Evolutionary conservation across 345 rosid genomes (phyloP).

Genomic region (Carallia pectinifolia): DNA sequence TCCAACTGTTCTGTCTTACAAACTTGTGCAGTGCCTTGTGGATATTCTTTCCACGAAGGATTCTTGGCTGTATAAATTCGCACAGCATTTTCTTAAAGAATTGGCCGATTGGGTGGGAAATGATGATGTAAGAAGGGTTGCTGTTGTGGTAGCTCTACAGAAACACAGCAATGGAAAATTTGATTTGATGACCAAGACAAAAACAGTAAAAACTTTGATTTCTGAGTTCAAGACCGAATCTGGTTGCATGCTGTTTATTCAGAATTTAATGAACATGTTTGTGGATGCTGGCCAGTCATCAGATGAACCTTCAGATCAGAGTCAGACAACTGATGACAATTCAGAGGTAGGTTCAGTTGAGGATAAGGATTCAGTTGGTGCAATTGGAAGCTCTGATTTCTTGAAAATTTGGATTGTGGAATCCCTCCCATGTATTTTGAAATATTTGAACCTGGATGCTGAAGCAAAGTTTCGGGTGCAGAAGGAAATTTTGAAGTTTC

Average conservation of each 20-base stretch:
- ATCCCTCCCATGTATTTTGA: slow-evolving; percentile 73
- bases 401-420: slow-evolving; percentile 89
- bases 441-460: slow-evolving; percentile 61
- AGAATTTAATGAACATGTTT: slow-evolving; percentile 71
- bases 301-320: slow-evolving; percentile 95
- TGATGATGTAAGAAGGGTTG: slow-evolving; percentile 80
- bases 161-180: slow-evolving; percentile 91
- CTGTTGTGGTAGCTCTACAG: slow-evolving; percentile 76
- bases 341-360: slow-evolving; percentile 80
- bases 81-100: slow-evolving; percentile 68
- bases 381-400: slow-evolving; percentile 58
- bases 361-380: slow-evolving; percentile 65
- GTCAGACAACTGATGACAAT: slow-evolving; percentile 98
- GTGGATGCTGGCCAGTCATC: slow-evolving; percentile 73
- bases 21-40: slow-evolving; percentile 82
- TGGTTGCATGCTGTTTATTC: slow-evolving; percentile 78
- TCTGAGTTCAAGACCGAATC: slow-evolving; percentile 73
- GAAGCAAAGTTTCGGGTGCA: slow-evolving; percentile 74
- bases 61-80: slow-evolving; percentile 88
- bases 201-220: slow-evolving; percentile 75
- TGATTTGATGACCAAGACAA: slow-evolving; percentile 65
- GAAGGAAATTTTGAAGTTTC: slow-evolving; percentile 81
- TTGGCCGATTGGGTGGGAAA: slow-evolving; percentile 66
- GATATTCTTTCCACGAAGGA: slow-evolving; percentile 88
- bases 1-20: slow-evolving; percentile 61